Base-by-base conservation (phyloP, 768 basidiomycete genomes). In the Lepiota brunneoincarnata region DNA sequence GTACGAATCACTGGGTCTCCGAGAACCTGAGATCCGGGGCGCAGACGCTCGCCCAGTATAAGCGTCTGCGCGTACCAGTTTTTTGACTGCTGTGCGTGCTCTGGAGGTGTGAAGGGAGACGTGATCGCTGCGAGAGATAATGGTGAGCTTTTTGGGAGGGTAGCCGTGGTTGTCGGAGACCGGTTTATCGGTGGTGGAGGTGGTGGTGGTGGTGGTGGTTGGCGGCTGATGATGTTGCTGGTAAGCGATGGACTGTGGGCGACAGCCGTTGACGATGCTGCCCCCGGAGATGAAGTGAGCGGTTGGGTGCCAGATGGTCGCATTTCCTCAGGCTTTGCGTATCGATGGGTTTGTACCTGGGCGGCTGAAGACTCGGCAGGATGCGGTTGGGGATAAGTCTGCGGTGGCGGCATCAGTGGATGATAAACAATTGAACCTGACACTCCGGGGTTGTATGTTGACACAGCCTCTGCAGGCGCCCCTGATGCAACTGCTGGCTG, bases 41-140 rank as follows among this genome's bases (percentile, higher is more conserved):
- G 86, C 86, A 87, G 86, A 85, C 84, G 80, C 79, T 72, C 82
- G 83, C 86, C 85, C 86, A 80, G 84, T 64, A 62, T 79, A 77
- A 76, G 78, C 86, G 80, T 85, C 86, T 87, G 86, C 86, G 86
- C 86, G 81, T 64, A 72, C 78, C 53, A 85, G 78, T 89, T 87
- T 87, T 89, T 87, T 87, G 84, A 67, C 78, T 68, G 63, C 46
- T 56, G 54, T 40, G 46, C 51, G 34, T 53, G 54, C 36, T 57
- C 60, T 47, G 61, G 44, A n/a, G 71, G 63, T 58, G 66, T 65
- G 56, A 66, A 72, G 7, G 75, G 75, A 15, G 72, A 67, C 12
- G 74, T 75, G 44, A 77, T 77, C 6, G 73, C 70, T 18, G 74
- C 67, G 2, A 75, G 63, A 28, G 74, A 72, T 31, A 71, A 60